A percentile compares a stretch with the other conserved stretches of the same genome.
These are phyloP conservation scores for Dimocarpus longan DNA, from an alignment of 345 rosid genomes.

Conservation along the genomic window DNA sequence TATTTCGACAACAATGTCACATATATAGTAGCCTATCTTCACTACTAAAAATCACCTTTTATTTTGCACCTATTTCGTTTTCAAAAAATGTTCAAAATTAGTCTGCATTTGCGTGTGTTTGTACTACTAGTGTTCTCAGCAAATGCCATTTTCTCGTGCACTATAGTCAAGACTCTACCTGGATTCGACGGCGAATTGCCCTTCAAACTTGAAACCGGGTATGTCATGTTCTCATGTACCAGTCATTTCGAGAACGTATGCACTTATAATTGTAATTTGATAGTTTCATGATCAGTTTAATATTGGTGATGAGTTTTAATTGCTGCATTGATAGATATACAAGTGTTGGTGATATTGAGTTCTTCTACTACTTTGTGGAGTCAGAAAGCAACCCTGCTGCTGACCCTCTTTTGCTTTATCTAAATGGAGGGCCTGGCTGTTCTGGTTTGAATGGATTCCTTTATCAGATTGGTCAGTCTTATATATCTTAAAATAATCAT, in stretches of 20 bases:
- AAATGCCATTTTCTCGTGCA: conserved; percentile 13
- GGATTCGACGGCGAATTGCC: conserved; percentile 33
- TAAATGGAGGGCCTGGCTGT: conserved; percentile 43
- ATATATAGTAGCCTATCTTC: too few species aligned
- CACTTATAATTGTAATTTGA: too few species aligned
- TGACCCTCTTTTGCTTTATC: conserved; percentile 35
- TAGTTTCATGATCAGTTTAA: too few species aligned
- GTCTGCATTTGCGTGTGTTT: too few species aligned
- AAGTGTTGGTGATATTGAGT: conserved; percentile 32
- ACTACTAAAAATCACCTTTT: too few species aligned
- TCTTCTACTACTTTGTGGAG: conserved; percentile 37
- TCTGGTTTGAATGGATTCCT: conserved; percentile 34
- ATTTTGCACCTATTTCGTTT: too few species aligned
- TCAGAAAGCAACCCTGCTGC: conserved; percentile 28
- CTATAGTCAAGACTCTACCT: conserved; percentile 22
- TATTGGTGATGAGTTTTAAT: too few species aligned
- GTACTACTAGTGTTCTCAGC: conserved; percentile 13
- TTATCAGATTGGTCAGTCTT: conserved; percentile 32
- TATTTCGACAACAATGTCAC: too few species aligned
- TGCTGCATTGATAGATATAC: conserved; percentile 19
- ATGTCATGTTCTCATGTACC: background rate
- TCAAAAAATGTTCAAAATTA: too few species aligned
- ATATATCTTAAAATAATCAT: background rate
- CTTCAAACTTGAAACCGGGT: conserved; percentile 42
- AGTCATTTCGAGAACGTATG: too few species aligned